Percentiles rank a stretch among this genome's conserved stretches.
These are phyloP conservation scores for Keithomyces neogunnii DNA, from an alignment of 2,329 filamentous ascomycete species.

Conservation along the genomic window DNA sequence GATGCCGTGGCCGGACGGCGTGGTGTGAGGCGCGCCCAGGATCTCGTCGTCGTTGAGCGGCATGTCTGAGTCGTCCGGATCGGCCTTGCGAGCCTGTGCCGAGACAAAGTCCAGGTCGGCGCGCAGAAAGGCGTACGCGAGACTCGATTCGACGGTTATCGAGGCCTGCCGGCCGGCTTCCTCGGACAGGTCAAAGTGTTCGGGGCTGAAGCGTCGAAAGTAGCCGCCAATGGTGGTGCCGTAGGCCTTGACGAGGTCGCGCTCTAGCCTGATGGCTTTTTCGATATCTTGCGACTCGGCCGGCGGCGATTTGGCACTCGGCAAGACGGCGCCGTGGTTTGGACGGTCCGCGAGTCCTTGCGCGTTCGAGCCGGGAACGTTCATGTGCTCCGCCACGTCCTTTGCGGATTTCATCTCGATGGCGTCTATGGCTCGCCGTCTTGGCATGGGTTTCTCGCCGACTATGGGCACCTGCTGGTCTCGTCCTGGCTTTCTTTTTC, in stretches of 20 bases:
- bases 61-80: constrained; percentile 64
- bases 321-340: constrained; percentile 27
- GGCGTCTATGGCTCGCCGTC: constrained; percentile 19
- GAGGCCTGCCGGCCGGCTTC: constrained; percentile 23
- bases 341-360: constrained; percentile 25
- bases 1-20: constrained; percentile 53
- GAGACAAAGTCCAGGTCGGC: constrained; percentile 92
- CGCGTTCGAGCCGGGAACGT: constrained; percentile 22
- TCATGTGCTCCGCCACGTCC: constrained; percentile 31
- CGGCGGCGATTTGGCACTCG: constrained; percentile 35
- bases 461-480: constrained; percentile 14
- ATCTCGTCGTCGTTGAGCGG: constrained; percentile 83
- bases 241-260: constrained; percentile 66
- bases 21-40: constrained; percentile 51
- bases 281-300: constrained; percentile 44
- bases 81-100: constrained; percentile 76
- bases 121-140: constrained; percentile 88
- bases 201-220: constrained; percentile 81
- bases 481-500: constrained; percentile 28
- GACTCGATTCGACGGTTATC: constrained; percentile 63
- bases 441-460: constrained; percentile 13
- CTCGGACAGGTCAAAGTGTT: constrained; percentile 52
- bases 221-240: constrained; percentile 84
- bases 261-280: constrained; percentile 61
- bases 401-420: constrained; percentile 42